Evolutionary conservation across 148 eudicot genomes (phyloP), one percentile per base, ranked within the genome.

Genomic region (Chenopodium suecicum): DNA sequence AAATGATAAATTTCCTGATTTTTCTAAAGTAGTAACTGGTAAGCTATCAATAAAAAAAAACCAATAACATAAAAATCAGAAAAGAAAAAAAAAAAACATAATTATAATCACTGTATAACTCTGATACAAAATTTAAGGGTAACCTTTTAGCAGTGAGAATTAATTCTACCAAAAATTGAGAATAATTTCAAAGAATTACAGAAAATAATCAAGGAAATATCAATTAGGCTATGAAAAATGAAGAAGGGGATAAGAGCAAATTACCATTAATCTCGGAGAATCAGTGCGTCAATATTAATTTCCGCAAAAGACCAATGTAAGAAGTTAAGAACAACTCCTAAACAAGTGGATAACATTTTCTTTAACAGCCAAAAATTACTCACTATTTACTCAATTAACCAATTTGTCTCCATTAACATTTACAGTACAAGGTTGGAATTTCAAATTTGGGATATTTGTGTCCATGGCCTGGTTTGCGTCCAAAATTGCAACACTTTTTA

Each of bases 201-300:
- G 34, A 65, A 65, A 65, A 65, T 25, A 41, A 3, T 54, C 1
- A 41, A 41, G 7, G 7, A 41, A 41, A 6, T 5, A 41, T 41
- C 7, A 41, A 6, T 41, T 6, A 58, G 63, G 27, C 62, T 29
- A 29, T 44, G 20, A 19, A 56, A 46, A 48, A 27, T 27, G 17
- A 12, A 48, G 46, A 66, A 78, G 66, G 19, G 19, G 19, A 16
- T 14, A 31, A 79, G 65, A 69, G 50, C 32, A 25, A 69, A 79
- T 79, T 50, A 79, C 81, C 81, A 68, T 79, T 22, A 74, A 79
- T 79, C 22, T 23, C 8, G 48, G 14, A 65, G 80, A 22, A 73
- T 25, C 4, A 19, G 27, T 29, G 67, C 47, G 25, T 54, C 65
- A 23, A 22, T 69, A 64, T 44, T 65, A 46, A 46, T 46, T 78